Base-by-base conservation (phyloP, 2,329 filamentous ascomycete species). In the Alternaria arbusti region DNA sequence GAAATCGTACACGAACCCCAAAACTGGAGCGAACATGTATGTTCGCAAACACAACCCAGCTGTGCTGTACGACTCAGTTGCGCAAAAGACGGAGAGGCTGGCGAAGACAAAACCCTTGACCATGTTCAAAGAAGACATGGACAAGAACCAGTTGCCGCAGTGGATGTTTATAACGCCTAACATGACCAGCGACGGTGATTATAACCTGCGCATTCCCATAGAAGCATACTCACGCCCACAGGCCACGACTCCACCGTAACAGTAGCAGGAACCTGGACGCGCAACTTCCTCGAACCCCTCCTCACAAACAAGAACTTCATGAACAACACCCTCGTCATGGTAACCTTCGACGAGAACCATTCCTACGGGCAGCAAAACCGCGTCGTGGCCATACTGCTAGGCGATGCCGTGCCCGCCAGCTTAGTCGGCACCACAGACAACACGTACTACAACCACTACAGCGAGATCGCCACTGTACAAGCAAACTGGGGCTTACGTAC, bases 341-440 rank as follows among this genome's bases (percentile, higher is more conserved):
- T 96, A 63, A 94, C 86, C 3, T 96, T 93, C 73, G 93, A 96
- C 68, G 93, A 96, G 82, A 91, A 89, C 77, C 87, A 90, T 71
- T 88, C 86, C 10, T 93, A 94, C 80, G 79, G 83, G 6, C 81
- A 83, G 25, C 86, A 87, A 70, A 96, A 96, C 85, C 84, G 85
- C 44, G 86, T 96, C 56, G 86, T 92, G 63, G 87, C 84, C 66
- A 85, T 96, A 68, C 85, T 96, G 0, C 82, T 96, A 4, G 93
- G 92, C 15, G 91, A 91, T 62, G 90, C 89, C n/a, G 80, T 96
- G 3, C 90, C 91, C 11, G 56, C 82, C 5, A 56, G 86, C n/a
- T 85, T 91, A 1, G 81, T 88, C 45, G 90, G 90, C 59, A 93
- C 90, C 23, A 88, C 83, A 2, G 92, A 96, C 78, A 73, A 81